Evolutionary conservation across 331 rosid genomes (phyloP).

Genomic region (Rhamnella rubrinervis): DNA sequence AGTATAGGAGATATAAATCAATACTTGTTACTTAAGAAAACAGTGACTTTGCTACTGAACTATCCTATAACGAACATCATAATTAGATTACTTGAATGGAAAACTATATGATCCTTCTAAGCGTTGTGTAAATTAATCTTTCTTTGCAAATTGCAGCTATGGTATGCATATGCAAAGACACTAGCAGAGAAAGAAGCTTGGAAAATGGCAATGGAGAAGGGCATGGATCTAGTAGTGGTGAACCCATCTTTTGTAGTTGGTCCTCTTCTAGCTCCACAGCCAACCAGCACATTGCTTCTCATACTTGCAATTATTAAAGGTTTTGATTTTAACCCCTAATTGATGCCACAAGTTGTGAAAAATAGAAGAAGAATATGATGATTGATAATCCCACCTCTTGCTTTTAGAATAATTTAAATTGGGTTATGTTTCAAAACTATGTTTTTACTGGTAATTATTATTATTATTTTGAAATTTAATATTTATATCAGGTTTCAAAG

Average conservation of each 20-base stretch:
- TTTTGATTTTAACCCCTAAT: neutral
- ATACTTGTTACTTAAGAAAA: no score
- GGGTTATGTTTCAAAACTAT: no score
- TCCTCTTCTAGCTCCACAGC: conserved; percentile 75
- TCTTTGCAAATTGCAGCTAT: conserved; percentile 43
- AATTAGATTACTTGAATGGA: neutral
- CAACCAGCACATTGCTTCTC: conserved; percentile 64
- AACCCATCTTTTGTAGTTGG: conserved; percentile 79
- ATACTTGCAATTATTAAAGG: conserved; percentile 56
- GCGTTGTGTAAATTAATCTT: neutral
- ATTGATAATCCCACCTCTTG: no score
- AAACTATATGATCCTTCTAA: neutral
- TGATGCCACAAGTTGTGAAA: no score
- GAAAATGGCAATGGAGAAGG: conserved; percentile 55
- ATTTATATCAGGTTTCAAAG: conserved; percentile 39
- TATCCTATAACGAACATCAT: no score
- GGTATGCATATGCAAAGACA: conserved; percentile 92
- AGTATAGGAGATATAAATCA: no score
- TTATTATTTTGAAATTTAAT: neutral
- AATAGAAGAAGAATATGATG: no score
- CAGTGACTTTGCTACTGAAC: no score
- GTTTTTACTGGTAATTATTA: neutral
- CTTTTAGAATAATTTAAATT: no score
- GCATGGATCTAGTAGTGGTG: conserved; percentile 72
- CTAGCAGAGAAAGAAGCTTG: conserved; percentile 77